Evolutionary conservation across 805 yeast species (phyloP).

Genomic region (Ogataea pini): DNA sequence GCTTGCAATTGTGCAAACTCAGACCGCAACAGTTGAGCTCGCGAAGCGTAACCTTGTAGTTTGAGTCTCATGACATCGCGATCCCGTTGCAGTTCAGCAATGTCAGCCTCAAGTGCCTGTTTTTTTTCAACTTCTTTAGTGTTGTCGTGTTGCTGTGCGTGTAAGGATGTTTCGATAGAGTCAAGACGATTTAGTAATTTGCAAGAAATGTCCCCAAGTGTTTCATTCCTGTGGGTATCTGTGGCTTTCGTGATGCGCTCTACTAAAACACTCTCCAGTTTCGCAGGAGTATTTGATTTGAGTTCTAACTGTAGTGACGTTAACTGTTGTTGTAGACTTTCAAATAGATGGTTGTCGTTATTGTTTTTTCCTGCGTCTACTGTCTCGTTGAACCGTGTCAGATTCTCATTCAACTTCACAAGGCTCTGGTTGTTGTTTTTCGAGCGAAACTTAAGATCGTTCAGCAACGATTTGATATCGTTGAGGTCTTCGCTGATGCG

Average conservation of each 20-base stretch:
- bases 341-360: not conserved
- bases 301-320: not conserved
- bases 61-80: not conserved
- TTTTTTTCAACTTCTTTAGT: not conserved
- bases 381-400: conserved; percentile 20
- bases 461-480: conserved; percentile 18
- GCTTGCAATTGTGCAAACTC: not conserved
- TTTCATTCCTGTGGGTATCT: not conserved
- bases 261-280: not conserved
- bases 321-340: not conserved
- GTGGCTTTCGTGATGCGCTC: not conserved
- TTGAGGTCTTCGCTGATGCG: conserved; percentile 23
- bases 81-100: not conserved
- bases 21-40: not conserved
- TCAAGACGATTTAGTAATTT: not conserved
- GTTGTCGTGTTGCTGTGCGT: not conserved
- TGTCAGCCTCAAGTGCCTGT: not conserved
- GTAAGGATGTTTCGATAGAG: not conserved
- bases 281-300: not conserved
- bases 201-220: not conserved
- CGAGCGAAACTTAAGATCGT: conserved; percentile 24
- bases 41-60: conserved; percentile 1
- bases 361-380: not conserved
- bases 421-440: conserved; percentile 25
- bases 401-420: conserved; percentile 22